Base-by-base conservation (phyloP, 768 basidiomycete genomes). In the Psilocybe sp. region DNA sequence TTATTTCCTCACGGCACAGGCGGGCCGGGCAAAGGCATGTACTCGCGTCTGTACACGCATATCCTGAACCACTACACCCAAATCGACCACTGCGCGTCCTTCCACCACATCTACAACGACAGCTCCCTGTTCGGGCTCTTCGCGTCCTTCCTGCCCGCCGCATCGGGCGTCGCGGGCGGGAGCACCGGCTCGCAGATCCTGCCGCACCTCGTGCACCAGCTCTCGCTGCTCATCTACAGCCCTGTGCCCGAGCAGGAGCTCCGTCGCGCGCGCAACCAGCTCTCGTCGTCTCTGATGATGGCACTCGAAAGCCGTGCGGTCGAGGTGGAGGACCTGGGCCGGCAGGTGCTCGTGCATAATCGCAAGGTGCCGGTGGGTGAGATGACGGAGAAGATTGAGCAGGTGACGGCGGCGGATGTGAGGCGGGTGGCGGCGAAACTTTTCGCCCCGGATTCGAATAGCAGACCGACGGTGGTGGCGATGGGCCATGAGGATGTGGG, bases 1-100 rank as follows among this genome's bases (percentile, higher is more conserved):
- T 32, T 44, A 46, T 44, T 48, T 46, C 57, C 46, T 34, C 44
- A 7, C 23, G 23, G 23, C 45, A 18, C 59, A 80, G 93, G 96
- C 55, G 96, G 96, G 3, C 96, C 96, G 2, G 96, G 96, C 13
- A 98, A 98, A 73, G 96, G 96, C 60, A 98, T 98, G 96, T 98
- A 97, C 76, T 93, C 94, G 32, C 87, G 96, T 19, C 72, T 98
- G 23, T 98, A 98, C 73, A 96, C 93, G 9, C 85, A 93, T 64
- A 92, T 98, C 60, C 84, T 98, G 50, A 98, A 98, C 66, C 88
- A 91, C 62, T 91, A 93, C 73, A 82, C 92, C 44, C 85, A 91
- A 62, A 81, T 98, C 60, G 96, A 98, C 67, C 92, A 94, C 67
- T 98, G 95, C 66, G 87, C 90, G 8, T 87, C 92, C 15, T 98